These are phyloP conservation scores for Exidia glandulosa DNA, from an alignment of 768 basidiomycete species.

Conservation along the genomic window DNA sequence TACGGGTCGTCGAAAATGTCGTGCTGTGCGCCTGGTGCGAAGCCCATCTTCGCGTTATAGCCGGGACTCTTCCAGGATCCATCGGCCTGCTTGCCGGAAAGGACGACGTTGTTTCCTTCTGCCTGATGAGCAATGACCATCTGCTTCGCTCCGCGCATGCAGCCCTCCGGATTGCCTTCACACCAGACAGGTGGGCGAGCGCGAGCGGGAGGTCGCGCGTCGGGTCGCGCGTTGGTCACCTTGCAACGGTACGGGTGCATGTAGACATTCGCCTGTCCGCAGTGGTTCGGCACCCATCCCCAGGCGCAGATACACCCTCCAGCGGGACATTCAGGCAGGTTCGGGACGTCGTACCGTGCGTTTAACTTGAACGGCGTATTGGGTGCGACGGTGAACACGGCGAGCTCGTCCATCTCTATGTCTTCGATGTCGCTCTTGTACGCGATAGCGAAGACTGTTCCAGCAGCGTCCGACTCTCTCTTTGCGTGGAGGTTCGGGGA, in stretches of 20 bases:
- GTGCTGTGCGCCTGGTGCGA: neutral
- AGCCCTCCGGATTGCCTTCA: slow-evolving; percentile 1
- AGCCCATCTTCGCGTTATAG: neutral
- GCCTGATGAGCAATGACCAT: slow-evolving; percentile 2
- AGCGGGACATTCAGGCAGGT: slow-evolving; percentile 3
- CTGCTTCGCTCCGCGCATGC: slow-evolving; percentile 7
- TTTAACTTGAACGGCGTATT: slow-evolving; percentile 6
- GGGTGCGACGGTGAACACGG: neutral
- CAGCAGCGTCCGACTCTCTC: neutral
- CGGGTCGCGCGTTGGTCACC: neutral
- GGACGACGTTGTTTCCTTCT: slow-evolving; percentile 5
- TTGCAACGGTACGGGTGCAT: slow-evolving; percentile 5
- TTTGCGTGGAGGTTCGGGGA: neutral
- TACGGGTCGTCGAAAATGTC: slow-evolving; percentile 1
- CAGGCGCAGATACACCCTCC: slow-evolving; percentile 5
- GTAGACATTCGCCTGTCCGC: slow-evolving; percentile 5
- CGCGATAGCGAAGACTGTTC: slow-evolving; percentile 1
- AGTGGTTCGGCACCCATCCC: slow-evolving; percentile 3
- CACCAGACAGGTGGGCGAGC: slow-evolving; percentile 5
- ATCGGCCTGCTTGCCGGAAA: neutral
- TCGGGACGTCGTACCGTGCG: slow-evolving; percentile 1
- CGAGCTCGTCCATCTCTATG: neutral
- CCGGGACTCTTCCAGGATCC: slow-evolving; percentile 1
- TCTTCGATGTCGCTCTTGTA: neutral
- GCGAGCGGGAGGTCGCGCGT: neutral